Evolutionary conservation across 768 basidiomycete species (phyloP), one percentile per base, ranked within the genome.

Genomic region (Clavulina sp.): DNA sequence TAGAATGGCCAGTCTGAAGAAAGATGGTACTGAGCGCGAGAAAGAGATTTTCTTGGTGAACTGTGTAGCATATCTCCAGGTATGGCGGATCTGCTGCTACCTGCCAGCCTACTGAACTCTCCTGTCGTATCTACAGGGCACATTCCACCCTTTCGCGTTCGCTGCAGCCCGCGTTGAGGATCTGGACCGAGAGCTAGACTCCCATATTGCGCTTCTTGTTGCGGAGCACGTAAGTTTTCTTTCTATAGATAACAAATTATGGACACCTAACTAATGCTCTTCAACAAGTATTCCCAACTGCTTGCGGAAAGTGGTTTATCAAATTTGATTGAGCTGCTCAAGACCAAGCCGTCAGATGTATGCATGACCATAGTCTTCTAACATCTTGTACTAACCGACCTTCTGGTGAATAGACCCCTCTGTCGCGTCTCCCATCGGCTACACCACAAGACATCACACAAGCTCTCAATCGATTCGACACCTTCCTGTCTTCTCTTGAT

Each of bases 401-500:
- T 26, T 9, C 13, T 21, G 52, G 31, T 21, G 3, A 9, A 28
- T 60, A 80, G 78, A 76, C 75, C 53, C 86, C 85, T 0, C 74
- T 97, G 7, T 85, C 92, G 0, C 81, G 74, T 38, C 64, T 84
- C 5, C 80, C 84, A 1, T 66, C 73, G 0, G 77, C 82, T 2
- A 73, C 80, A 48, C 75, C 86, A 0, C 60, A 73, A 7, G 68
- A 75, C 7, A 70, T 96, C 36, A 73, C 80, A 47, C 57, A 64
- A 4, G 70, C 84, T 0, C 72, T 95, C 6, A 70, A 66, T 16
- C 69, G 68, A 40, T 95, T 97, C 66, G 82, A 89, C 0, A 61
- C 69, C 1, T 97, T 91, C 84, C 77, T 97, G 2, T 82, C 86
- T 3, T 76, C 78, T 1, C 71, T 78, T 26, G 84, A 86, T 57